phyloP scores from a whole-genome alignment of 805 yeast species.

The Wilhelminamyces savonicus region DNA sequence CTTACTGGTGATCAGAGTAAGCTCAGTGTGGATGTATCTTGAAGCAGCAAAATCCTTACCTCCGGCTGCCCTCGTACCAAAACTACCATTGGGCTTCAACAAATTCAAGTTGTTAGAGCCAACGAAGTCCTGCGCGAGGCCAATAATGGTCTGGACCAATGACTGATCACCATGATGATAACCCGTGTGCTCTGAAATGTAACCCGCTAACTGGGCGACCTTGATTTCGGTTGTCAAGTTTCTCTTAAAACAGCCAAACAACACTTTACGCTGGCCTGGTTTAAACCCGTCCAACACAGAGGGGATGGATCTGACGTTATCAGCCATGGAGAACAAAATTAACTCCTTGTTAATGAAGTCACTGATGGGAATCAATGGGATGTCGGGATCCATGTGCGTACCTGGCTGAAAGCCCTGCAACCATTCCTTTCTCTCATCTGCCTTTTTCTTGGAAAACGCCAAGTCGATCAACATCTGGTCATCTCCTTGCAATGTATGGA shows the following conservation, averaged over 20 bases:
- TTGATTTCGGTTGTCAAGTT: constrained; percentile 73
- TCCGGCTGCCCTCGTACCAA: constrained; percentile 94
- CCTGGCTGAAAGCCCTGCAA: constrained; percentile 87
- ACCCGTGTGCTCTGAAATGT: constrained; percentile 80
- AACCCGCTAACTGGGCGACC: constrained; percentile 87
- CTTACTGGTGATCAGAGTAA: constrained; percentile 66
- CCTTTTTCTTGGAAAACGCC: constrained; percentile 91
- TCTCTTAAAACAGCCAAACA: constrained; percentile 81
- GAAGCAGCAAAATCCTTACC: constrained; percentile 99
- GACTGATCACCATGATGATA: constrained; percentile 96
- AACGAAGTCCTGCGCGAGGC: constrained; percentile 90
- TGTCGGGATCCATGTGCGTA: constrained; percentile 76
- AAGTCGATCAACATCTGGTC: constrained; percentile 79
- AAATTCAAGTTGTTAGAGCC: constrained; percentile 87
- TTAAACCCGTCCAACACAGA: constrained; percentile 91
- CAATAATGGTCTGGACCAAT: constrained; percentile 82
- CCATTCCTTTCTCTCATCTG: constrained; percentile 98
- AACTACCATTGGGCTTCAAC: constrained; percentile 86
- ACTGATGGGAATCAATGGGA: constrained; percentile 75
- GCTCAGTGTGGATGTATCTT: constrained; percentile 88
- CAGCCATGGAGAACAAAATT: constrained; percentile 94
- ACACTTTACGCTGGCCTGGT: constrained; percentile 94
- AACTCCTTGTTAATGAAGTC: constrained; percentile 94
- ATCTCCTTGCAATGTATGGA: constrained; percentile 72
- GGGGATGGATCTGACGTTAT: constrained; percentile 92